Percentiles rank a stretch among this genome's conserved stretches.
Evolutionary conservation across 2,329 filamentous ascomycete genomes (phyloP).

Genomic region (Fusarium scirpi): DNA sequence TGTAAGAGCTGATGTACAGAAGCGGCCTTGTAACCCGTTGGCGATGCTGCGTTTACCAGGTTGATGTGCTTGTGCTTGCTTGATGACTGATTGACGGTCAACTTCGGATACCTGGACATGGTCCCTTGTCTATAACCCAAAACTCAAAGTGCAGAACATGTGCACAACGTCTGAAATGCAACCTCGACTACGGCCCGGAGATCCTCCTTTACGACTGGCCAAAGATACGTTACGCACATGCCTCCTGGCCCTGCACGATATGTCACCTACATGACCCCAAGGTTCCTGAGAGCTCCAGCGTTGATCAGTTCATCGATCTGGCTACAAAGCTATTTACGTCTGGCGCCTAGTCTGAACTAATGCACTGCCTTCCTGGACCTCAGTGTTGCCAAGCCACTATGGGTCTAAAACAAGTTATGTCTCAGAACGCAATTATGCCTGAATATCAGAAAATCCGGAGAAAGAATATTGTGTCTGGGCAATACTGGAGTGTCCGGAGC

Average conservation of each 20-base stretch:
- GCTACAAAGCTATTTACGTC: constrained; percentile 31
- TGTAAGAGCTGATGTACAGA: constrained; percentile 45
- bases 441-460: constrained; percentile 13
- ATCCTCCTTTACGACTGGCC: not conserved
- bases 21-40: constrained; percentile 23
- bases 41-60: constrained; percentile 18
- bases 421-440: constrained; percentile 25
- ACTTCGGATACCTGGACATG: constrained; percentile 14
- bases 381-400: constrained; percentile 33
- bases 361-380: constrained; percentile 31
- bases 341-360: not conserved
- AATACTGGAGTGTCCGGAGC: not conserved
- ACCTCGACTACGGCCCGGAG: not conserved
- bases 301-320: constrained; percentile 9
- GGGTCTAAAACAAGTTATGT: constrained; percentile 30
- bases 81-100: constrained; percentile 35
- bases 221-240: not conserved
- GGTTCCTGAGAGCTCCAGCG: constrained; percentile 21
- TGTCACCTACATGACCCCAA: constrained; percentile 34
- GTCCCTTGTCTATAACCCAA: constrained; percentile 4
- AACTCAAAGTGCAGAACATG: constrained; percentile 4
- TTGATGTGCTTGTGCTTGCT: constrained; percentile 21
- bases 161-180: constrained; percentile 2
- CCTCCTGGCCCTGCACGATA: constrained; percentile 18
- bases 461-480: not conserved